phyloP scores from a whole-genome alignment of 768 basidiomycete genomes.

The Pholiota conissans region DNA sequence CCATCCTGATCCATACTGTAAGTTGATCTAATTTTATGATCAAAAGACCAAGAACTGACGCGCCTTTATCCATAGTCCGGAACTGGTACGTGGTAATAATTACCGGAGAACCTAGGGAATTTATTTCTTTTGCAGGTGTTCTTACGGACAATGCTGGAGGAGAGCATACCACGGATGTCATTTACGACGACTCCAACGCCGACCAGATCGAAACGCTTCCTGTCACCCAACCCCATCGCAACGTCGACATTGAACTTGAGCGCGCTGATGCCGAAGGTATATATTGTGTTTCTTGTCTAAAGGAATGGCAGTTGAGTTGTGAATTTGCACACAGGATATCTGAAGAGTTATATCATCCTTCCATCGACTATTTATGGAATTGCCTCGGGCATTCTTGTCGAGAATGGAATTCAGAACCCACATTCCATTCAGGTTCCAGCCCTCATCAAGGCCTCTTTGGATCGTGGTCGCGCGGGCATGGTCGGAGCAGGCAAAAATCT shows the following conservation, averaged over 20 bases:
- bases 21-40: constrained; percentile 18
- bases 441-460: constrained; percentile 44
- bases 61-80: background rate
- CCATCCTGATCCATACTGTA: constrained; percentile 58
- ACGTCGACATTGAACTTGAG: constrained; percentile 46
- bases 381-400: constrained; percentile 45
- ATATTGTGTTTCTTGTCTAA: background rate
- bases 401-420: constrained; percentile 52
- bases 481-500: constrained; percentile 56
- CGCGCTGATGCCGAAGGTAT: constrained; percentile 50
- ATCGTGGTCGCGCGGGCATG: constrained; percentile 50
- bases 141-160: constrained; percentile 45
- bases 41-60: background rate
- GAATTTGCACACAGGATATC: constrained; percentile 36
- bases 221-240: constrained; percentile 43
- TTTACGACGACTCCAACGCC: constrained; percentile 50
- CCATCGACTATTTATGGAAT: constrained; percentile 63
- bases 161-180: constrained; percentile 27
- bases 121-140: constrained; percentile 26
- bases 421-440: constrained; percentile 52
- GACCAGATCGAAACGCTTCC: constrained; percentile 46
- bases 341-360: constrained; percentile 48
- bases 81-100: constrained; percentile 35
- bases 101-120: constrained; percentile 12
- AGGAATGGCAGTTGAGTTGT: background rate